phyloP scores from a whole-genome alignment of 106 monocot genomes.

The Triglochin maritima region DNA sequence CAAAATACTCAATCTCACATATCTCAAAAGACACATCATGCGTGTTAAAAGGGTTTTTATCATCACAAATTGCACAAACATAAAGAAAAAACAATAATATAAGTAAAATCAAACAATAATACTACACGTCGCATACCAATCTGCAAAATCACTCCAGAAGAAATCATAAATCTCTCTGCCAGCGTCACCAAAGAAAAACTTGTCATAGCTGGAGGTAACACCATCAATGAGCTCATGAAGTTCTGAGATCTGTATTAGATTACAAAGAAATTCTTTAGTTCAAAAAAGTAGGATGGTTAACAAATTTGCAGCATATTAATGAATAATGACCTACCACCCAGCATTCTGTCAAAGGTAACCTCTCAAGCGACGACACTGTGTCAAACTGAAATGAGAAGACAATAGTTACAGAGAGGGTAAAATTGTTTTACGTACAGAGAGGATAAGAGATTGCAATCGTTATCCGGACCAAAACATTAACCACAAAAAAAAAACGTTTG shows the following conservation, averaged over 20 bases:
- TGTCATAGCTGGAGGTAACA: slow-evolving; percentile 83
- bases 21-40: not conserved
- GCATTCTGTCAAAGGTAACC: slow-evolving; percentile 72
- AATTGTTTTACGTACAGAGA: not conserved
- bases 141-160: slow-evolving; percentile 96
- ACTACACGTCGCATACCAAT: not conserved
- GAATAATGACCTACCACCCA: slow-evolving; percentile 73
- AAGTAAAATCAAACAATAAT: no score
- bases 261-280: not conserved
- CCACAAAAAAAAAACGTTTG: not conserved
- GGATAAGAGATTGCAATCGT: not conserved
- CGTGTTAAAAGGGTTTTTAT: not conserved
- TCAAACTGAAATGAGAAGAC: slow-evolving; percentile 51
- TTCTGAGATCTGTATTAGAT: slow-evolving; percentile 60
- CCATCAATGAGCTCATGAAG: slow-evolving; percentile 87
- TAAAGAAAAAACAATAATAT: not conserved
- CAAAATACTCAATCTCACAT: not conserved
- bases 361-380: slow-evolving; percentile 36
- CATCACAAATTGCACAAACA: not conserved
- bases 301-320: not conserved
- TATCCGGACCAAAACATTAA: not conserved
- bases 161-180: slow-evolving; percentile 96
- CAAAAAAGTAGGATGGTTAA: not conserved
- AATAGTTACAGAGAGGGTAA: not conserved
- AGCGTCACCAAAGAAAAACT: slow-evolving; percentile 94